phyloP scores from a whole-genome alignment of 495 filamentous ascomycete species.

The Aspergillus saccharolyticus region DNA sequence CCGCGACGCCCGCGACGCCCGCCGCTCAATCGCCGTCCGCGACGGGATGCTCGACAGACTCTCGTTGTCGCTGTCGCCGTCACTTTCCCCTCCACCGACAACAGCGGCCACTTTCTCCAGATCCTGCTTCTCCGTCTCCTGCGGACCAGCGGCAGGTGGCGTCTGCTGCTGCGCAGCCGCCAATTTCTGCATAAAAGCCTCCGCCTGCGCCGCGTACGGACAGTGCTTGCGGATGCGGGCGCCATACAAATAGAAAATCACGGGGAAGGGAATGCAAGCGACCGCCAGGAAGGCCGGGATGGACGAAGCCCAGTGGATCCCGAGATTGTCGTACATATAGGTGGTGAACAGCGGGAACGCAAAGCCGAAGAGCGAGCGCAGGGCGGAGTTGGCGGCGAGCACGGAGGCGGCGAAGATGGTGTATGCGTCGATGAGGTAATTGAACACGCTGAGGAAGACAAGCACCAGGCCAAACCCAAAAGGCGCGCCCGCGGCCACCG shows the following conservation, averaged over 20 bases:
- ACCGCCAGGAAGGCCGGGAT: neutral
- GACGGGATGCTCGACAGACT: neutral
- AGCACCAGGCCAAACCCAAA: slow-evolving; percentile 1
- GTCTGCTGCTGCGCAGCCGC: neutral
- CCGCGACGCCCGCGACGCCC: neutral
- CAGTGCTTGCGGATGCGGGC: slow-evolving; percentile 3
- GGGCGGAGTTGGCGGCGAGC: neutral
- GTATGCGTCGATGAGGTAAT: slow-evolving; percentile 3
- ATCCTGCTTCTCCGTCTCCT: neutral
- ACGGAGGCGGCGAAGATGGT: neutral
- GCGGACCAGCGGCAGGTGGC: neutral
- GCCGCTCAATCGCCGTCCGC: neutral
- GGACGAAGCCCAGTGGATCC: slow-evolving; percentile 3
- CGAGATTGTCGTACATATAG: slow-evolving; percentile 2
- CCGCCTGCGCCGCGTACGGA: neutral
- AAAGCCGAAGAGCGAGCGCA: slow-evolving; percentile 2
- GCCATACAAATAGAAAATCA: neutral
- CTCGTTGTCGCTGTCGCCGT: neutral
- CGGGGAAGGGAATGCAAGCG: neutral
- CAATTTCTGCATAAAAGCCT: slow-evolving; percentile 1
- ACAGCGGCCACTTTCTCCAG: neutral
- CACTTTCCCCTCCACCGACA: neutral
- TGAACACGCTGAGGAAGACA: slow-evolving; percentile 2
- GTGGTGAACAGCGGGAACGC: slow-evolving; percentile 2
- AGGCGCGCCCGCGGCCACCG: neutral